Evolutionary conservation across 495 filamentous ascomycete genomes (phyloP).

Genomic region (Astrocystis sublimbata): DNA sequence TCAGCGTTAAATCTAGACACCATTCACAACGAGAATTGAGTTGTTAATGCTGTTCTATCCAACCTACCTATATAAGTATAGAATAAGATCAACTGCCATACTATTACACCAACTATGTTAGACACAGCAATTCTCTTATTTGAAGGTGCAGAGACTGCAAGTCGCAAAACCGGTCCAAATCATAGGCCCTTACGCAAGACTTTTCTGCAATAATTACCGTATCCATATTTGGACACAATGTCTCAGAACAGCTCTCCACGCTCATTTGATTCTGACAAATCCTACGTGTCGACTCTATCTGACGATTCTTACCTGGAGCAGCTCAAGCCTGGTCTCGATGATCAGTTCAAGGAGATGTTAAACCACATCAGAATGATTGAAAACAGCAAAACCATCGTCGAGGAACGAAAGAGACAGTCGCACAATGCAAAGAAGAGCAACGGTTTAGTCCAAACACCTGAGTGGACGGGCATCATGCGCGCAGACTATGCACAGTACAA

Average conservation of each 20-base stretch:
- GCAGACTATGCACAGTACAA: not conserved
- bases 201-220: too few relatives aligned
- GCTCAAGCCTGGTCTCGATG: not conserved
- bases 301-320: not conserved
- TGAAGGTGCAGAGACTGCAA: too few relatives aligned
- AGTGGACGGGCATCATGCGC: not conserved
- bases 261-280: not conserved
- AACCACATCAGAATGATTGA: not conserved
- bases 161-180: too few relatives aligned
- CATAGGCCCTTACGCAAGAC: too few relatives aligned
- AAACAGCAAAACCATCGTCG: not conserved
- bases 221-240: too few relatives aligned
- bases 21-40: too few relatives aligned
- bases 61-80: too few relatives aligned
- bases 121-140: too few relatives aligned
- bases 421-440: not conserved
- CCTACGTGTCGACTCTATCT: not conserved
- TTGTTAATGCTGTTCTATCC: too few relatives aligned
- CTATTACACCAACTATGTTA: too few relatives aligned
- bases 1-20: too few relatives aligned
- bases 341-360: not conserved
- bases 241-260: not conserved
- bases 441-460: not conserved
- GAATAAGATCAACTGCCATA: too few relatives aligned
- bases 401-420: not conserved